Evolutionary conservation across 2,329 filamentous ascomycete genomes (phyloP).

Genomic region (Allantophomopsis cytisporea): DNA sequence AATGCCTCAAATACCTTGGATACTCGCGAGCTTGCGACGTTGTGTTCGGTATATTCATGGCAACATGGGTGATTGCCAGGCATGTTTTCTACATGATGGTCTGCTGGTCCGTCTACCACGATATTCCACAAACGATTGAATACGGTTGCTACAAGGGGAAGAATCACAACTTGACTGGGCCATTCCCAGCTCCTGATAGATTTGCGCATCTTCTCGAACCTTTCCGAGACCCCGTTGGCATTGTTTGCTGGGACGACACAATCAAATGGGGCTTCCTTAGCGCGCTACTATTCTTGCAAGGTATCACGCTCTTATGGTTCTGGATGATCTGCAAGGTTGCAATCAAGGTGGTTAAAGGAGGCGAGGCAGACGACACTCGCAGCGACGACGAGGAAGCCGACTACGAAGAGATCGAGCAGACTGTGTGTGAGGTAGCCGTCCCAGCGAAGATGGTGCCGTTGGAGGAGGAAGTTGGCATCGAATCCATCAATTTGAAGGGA

Average conservation of each 20-base stretch:
- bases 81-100: conserved; percentile 70
- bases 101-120: conserved; percentile 68
- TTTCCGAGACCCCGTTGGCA: conserved; percentile 55
- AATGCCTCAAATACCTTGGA: conserved; percentile 83
- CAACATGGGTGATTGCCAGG: conserved; percentile 71
- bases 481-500: conserved; percentile 51
- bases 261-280: conserved; percentile 68
- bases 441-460: conserved; percentile 23
- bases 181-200: conserved; percentile 33
- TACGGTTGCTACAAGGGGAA: conserved; percentile 59
- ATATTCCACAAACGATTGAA: conserved; percentile 47
- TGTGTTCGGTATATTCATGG: conserved; percentile 74
- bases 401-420: conserved; percentile 20
- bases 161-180: conserved; percentile 38
- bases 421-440: neutral
- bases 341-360: conserved; percentile 63
- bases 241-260: conserved; percentile 65
- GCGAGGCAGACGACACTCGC: conserved; percentile 68
- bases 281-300: conserved; percentile 65
- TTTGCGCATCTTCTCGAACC: conserved; percentile 58
- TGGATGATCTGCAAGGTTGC: conserved; percentile 77
- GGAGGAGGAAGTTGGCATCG: conserved; percentile 66
- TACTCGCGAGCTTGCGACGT: conserved; percentile 66
- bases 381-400: conserved; percentile 59
- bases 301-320: conserved; percentile 79